Evolutionary conservation across 768 basidiomycete genomes (phyloP).

Genomic region (Lenzites betulinus): DNA sequence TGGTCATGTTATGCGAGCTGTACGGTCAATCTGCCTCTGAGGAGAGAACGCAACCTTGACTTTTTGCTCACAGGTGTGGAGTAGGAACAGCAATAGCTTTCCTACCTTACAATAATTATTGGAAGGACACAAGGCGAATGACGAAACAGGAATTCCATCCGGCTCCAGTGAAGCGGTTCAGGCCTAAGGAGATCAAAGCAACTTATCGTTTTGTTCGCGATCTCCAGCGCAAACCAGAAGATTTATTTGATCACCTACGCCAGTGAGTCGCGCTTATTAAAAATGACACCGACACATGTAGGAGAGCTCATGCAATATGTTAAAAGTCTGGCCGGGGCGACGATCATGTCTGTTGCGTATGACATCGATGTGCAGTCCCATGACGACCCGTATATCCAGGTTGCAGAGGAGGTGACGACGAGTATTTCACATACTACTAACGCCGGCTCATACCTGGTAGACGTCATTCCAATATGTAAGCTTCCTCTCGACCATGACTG

Average conservation of each 20-base stretch:
- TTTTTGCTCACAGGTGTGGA: background rate
- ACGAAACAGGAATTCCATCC: conserved; percentile 10
- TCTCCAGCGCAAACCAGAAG: background rate
- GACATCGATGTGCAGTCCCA: conserved; percentile 11
- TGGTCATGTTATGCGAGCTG: conserved; percentile 12
- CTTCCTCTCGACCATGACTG: background rate
- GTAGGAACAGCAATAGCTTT: conserved; percentile 5
- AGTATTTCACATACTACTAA: conserved; percentile 8
- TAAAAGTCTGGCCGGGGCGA: conserved; percentile 5
- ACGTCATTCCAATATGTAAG: conserved; percentile 10
- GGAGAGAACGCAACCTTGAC: no score
- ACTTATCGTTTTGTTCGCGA: conserved; percentile 2
- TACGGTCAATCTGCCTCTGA: no score
- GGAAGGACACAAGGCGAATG: conserved; percentile 7
- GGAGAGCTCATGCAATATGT: background rate
- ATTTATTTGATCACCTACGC: conserved; percentile 9
- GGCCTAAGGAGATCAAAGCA: background rate
- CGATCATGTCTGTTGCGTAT: conserved; percentile 15
- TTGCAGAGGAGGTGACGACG: conserved; percentile 5
- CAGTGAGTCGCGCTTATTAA: background rate
- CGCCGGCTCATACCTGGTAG: conserved; percentile 9
- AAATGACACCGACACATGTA: no score
- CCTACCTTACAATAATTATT: conserved; percentile 1
- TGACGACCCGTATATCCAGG: conserved; percentile 18
- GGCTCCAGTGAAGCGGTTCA: conserved; percentile 4